A percentile compares a stretch with the other conserved stretches of the same genome.
These are phyloP conservation scores for Hymenoscyphus fructigenus DNA, from an alignment of 2,329 filamentous ascomycete genomes.

Conservation along the genomic window DNA sequence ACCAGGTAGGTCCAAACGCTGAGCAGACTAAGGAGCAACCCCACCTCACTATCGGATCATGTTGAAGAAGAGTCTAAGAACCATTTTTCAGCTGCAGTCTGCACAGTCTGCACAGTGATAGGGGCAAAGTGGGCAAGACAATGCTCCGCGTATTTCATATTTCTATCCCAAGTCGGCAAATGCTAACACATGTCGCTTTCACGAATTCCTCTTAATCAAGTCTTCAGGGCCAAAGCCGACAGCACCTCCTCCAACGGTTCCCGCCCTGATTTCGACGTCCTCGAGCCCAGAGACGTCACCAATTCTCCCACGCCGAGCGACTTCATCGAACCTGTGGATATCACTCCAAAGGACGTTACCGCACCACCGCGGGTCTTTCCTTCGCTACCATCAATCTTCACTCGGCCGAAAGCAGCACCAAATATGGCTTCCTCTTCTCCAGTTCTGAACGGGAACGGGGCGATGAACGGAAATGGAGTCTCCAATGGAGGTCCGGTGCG, in stretches of 20 bases:
- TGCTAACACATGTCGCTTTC: slow-evolving; percentile 37
- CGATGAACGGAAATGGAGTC: slow-evolving; percentile 11
- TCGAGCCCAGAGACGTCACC: slow-evolving; percentile 4
- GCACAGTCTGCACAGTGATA: not conserved
- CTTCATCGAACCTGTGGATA: not conserved
- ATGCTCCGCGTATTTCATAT: not conserved
- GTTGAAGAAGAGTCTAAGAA: not conserved
- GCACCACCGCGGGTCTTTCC: no score
- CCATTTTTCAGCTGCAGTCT: not conserved
- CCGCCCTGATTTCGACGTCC: not conserved
- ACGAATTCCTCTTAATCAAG: slow-evolving; percentile 27
- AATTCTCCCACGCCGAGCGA: slow-evolving; percentile 1
- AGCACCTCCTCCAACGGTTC: slow-evolving; percentile 16
- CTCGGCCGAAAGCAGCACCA: not conserved
- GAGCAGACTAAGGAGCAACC: not conserved
- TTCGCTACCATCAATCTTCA: not conserved
- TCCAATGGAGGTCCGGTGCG: slow-evolving; percentile 1
- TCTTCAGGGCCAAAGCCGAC: slow-evolving; percentile 22
- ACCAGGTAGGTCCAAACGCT: no score
- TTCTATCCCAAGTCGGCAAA: not conserved
- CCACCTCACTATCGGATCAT: not conserved
- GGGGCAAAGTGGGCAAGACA: not conserved
- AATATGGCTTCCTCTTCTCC: slow-evolving; percentile 1
- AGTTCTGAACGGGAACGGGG: slow-evolving; percentile 6
- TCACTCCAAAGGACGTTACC: slow-evolving; percentile 4